Evolutionary conservation across 2,329 filamentous ascomycete species (phyloP).

Genomic region (Aureobasidium mangrovei): DNA sequence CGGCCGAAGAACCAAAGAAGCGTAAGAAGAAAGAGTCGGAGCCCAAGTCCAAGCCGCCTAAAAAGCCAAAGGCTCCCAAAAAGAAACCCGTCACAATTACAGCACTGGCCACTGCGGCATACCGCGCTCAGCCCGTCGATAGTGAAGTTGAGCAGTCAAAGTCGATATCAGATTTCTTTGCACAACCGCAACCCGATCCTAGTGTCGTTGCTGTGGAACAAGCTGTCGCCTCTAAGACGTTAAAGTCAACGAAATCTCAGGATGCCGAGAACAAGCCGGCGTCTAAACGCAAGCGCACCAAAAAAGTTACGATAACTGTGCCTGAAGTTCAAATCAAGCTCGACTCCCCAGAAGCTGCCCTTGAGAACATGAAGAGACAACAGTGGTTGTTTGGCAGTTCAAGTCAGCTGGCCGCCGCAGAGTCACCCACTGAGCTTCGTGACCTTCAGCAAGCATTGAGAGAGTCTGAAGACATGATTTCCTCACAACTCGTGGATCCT

Average conservation of each 20-base stretch:
- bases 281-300: constrained; percentile 29
- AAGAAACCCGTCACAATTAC: constrained; percentile 74
- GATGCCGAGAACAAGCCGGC: constrained; percentile 1
- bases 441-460: constrained; percentile 55
- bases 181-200: constrained; percentile 6
- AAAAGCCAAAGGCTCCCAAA: constrained; percentile 47
- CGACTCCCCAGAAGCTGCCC: constrained; percentile 35
- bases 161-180: constrained; percentile 38
- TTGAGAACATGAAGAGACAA: constrained; percentile 57
- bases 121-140: constrained; percentile 34
- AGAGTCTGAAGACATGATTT: constrained; percentile 42
- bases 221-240: constrained; percentile 23
- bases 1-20: background rate
- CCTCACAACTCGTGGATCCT: constrained; percentile 18
- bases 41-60: constrained; percentile 28
- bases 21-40: constrained; percentile 21
- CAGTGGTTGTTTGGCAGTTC: constrained; percentile 80
- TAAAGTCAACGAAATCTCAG: constrained; percentile 16
- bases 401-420: constrained; percentile 67
- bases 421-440: constrained; percentile 57
- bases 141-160: constrained; percentile 21
- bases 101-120: constrained; percentile 64
- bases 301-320: constrained; percentile 20
- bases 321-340: constrained; percentile 15
- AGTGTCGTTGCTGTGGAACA: constrained; percentile 14